These are phyloP conservation scores for Lasiodiplodia sp. DNA, from an alignment of 2,329 filamentous ascomycete genomes.

Conservation along the genomic window DNA sequence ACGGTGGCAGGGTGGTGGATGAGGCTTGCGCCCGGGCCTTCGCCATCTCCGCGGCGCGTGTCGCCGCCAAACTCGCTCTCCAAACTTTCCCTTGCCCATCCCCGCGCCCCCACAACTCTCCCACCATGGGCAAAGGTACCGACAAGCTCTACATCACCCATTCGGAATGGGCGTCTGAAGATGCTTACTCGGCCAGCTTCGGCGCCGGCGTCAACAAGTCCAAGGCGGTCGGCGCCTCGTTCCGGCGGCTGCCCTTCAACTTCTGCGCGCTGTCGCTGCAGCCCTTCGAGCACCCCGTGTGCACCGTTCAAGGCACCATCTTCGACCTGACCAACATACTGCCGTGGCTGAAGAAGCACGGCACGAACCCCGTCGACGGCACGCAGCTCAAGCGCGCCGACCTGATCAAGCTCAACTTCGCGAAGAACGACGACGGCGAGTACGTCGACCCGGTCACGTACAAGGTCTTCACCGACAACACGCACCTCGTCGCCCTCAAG, in stretches of 20 bases:
- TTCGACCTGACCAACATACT: constrained; percentile 96
- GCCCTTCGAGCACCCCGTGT: constrained; percentile 93
- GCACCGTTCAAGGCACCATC: constrained; percentile 83
- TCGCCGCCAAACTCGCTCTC: not conserved
- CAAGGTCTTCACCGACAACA: constrained; percentile 98
- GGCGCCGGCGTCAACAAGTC: constrained; percentile 68
- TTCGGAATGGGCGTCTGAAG: constrained; percentile 93
- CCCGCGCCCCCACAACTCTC: not conserved
- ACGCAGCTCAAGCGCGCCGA: constrained; percentile 79
- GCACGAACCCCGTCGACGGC: constrained; percentile 89
- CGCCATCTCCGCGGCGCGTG: not conserved
- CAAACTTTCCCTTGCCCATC: not conserved
- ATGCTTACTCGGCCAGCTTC: constrained; percentile 84
- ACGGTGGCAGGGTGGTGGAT: no score
- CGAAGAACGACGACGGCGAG: constrained; percentile 89
- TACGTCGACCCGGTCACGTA: constrained; percentile 96
- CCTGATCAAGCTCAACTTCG: constrained; percentile 88
- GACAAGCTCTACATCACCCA: constrained; percentile 77
- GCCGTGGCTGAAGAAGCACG: constrained; percentile 91
- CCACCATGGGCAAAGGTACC: constrained; percentile 48
- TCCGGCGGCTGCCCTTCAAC: constrained; percentile 94
- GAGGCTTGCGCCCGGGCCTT: no score
- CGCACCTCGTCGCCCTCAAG: constrained; percentile 88
- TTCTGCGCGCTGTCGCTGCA: constrained; percentile 96
- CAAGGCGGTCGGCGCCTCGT: constrained; percentile 66